Percentiles rank a stretch among this genome's conserved stretches.
Conservation (phyloP, 2,329 filamentous ascomycete genomes). For the Diplocarpon rosae region DNA sequence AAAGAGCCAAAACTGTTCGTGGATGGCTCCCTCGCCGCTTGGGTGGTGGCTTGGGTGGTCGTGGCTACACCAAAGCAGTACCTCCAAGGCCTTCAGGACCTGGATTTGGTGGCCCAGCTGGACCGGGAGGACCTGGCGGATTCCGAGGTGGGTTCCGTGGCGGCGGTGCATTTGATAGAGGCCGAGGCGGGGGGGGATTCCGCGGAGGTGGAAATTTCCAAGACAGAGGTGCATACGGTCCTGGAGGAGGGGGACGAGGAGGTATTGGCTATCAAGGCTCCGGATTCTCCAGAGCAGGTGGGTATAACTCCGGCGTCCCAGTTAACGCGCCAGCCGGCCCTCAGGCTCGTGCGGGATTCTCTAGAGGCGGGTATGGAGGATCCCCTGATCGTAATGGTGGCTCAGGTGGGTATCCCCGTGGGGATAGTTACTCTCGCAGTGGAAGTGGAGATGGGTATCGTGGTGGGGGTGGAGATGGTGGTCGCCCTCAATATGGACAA, state of each 20-base stretch:
- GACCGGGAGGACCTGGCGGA: conserved; percentile 35
- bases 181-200: conserved; percentile 40
- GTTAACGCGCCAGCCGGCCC: conserved; percentile 53
- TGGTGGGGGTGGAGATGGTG: conserved; percentile 30
- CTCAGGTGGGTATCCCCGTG: conserved; percentile 31
- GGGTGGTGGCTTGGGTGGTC: conserved; percentile 82
- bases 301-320: conserved; percentile 31
- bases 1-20: conserved; percentile 86
- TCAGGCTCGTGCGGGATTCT: conserved; percentile 40
- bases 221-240: conserved; percentile 25
- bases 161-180: conserved; percentile 30
- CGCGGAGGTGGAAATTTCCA: conserved; percentile 26
- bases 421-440: conserved; percentile 28
- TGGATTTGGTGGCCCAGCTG: conserved; percentile 43
- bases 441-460: conserved; percentile 29
- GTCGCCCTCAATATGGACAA: conserved; percentile 25
- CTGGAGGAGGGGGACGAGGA: conserved; percentile 26
- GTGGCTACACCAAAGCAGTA: conserved; percentile 79
- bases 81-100: conserved; percentile 60
- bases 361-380: conserved; percentile 25
- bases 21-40: conserved; percentile 88
- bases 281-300: conserved; percentile 22
- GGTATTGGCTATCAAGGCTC: conserved; percentile 26
- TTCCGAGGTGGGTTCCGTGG: conserved; percentile 33
- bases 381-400: conserved; percentile 26